Base-by-base conservation (phyloP, 1,284 basidiomycete genomes). In the Dichomitus squalens region DNA sequence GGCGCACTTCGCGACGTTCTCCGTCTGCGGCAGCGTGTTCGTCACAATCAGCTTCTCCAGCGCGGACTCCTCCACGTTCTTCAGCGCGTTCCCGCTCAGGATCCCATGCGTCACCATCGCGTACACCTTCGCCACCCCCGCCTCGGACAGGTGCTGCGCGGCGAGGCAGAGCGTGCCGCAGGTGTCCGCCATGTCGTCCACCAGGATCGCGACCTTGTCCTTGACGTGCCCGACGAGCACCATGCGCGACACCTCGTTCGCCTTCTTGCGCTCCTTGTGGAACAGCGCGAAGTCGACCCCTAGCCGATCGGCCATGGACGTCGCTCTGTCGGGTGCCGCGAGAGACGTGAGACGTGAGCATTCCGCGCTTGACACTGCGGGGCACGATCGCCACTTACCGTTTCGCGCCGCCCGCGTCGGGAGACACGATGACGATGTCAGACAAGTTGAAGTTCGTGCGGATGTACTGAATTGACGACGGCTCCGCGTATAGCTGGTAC, bases 171-270 rank as follows among this genome's bases (percentile, higher is more conserved):
- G 84, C 57, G 97, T 99, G 41, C 97, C 97, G 72, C 97, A 99
- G 40, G 97, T 99, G 75, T 99, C 97, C 51, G 97, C 95, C 97
- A 99, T 99, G 79, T 99, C 97, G 81, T 99, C 97, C 51, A 99
- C 96, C n/a, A 99, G 82, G 62, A 99, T 94, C 55, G 96, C 97
- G 41, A 90, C 84, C 79, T 99, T 99, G 74, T 89, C 95, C 68
- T 87, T 87, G 63, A 96, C 96, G 68, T 92, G 87, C 5, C 97
- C 97, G 58, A 99, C 97, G 51, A 99, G 87, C 47, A 99, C 88
- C 97, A 99, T 99, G 58, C 97, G 89, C 51, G 96, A 98, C 20
- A 99, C 96, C 70, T 98, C 95, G 77, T 98, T 99, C 38, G 96
- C 97, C 82, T 97, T 98, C 78, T 98, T 99, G 59, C 97, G 90